These are phyloP conservation scores for Aspergillus olivimuriae DNA, from an alignment of 495 filamentous ascomycete species.

Conservation along the genomic window DNA sequence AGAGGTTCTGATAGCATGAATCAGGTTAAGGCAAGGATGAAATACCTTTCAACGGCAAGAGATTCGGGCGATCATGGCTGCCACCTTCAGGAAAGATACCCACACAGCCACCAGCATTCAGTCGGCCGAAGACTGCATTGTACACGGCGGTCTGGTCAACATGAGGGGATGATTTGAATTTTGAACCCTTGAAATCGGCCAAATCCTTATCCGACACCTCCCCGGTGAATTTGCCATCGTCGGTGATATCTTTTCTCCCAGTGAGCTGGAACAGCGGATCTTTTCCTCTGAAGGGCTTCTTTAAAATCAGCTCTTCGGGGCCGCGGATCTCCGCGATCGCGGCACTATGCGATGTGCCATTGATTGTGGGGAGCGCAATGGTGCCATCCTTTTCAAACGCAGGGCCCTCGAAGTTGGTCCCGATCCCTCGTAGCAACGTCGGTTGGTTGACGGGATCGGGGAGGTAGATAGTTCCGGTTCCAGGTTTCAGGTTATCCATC, in stretches of 20 bases:
- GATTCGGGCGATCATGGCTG: conserved; percentile 90
- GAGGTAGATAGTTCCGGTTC: conserved; percentile 77
- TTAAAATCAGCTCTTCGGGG: conserved; percentile 75
- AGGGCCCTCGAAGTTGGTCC: conserved; percentile 74
- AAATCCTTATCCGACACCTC: conserved; percentile 33
- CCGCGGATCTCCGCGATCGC: conserved; percentile 75
- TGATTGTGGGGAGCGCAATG: conserved; percentile 76
- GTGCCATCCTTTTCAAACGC: conserved; percentile 73
- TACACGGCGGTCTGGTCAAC: conserved; percentile 93
- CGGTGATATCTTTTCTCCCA: conserved; percentile 59
- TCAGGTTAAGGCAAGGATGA: not conserved
- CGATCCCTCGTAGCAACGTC: conserved; percentile 74
- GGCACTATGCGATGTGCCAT: conserved; percentile 68
- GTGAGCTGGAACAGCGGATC: conserved; percentile 72
- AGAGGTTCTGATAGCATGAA: not conserved
- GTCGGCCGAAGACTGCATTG: conserved; percentile 77
- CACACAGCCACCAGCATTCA: conserved; percentile 79
- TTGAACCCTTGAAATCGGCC: conserved; percentile 61
- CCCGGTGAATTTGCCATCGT: conserved; percentile 49
- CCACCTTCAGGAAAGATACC: conserved; percentile 98
- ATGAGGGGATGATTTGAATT: conserved; percentile 84
- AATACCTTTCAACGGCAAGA: conserved; percentile 83
- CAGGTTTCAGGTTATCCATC: conserved; percentile 79
- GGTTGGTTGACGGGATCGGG: conserved; percentile 81
- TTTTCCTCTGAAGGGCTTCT: conserved; percentile 73